These are phyloP conservation scores for Teunomyces lycoperdinae DNA, from an alignment of 805 yeast genomes.

Conservation along the genomic window DNA sequence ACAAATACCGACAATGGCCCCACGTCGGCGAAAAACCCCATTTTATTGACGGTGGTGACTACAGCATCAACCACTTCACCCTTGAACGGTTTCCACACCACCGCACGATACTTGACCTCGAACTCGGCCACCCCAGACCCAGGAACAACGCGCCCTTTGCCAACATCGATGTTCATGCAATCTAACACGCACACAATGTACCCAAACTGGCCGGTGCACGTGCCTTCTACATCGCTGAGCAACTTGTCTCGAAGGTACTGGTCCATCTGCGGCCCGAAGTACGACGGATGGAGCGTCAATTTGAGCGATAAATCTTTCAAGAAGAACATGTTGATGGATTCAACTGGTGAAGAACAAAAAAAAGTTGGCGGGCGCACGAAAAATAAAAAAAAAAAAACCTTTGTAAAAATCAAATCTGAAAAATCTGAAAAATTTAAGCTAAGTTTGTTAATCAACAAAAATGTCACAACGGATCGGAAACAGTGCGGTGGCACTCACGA, in stretches of 20 bases:
- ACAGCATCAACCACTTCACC: constrained; percentile 98
- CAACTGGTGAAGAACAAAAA: too few species aligned
- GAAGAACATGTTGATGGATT: constrained; percentile 33
- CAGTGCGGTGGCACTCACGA: constrained; percentile 73
- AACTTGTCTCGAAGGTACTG: constrained; percentile 86
- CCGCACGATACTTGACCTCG: constrained; percentile 92
- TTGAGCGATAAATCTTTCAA: constrained; percentile 85
- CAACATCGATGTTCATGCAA: constrained; percentile 91
- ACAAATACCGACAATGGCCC: constrained; percentile 96
- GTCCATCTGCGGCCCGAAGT: constrained; percentile 97
- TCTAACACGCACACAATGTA: constrained; percentile 95
- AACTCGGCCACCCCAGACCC: constrained; percentile 94
- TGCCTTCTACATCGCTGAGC: constrained; percentile 94
- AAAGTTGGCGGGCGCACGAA: background rate
- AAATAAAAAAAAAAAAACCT: background rate
- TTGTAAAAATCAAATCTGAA: too few species aligned
- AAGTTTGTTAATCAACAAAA: background rate
- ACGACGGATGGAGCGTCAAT: constrained; percentile 94
- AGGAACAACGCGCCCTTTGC: constrained; percentile 88
- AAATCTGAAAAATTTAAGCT: background rate
- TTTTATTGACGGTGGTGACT: constrained; percentile 87
- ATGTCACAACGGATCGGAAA: constrained; percentile 50
- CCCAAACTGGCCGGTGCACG: constrained; percentile 98
- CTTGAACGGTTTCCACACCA: constrained; percentile 97
- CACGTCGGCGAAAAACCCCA: constrained; percentile 97